Evolutionary conservation across 148 eudicot species (phyloP).

Genomic region (Rhododendron simsii): DNA sequence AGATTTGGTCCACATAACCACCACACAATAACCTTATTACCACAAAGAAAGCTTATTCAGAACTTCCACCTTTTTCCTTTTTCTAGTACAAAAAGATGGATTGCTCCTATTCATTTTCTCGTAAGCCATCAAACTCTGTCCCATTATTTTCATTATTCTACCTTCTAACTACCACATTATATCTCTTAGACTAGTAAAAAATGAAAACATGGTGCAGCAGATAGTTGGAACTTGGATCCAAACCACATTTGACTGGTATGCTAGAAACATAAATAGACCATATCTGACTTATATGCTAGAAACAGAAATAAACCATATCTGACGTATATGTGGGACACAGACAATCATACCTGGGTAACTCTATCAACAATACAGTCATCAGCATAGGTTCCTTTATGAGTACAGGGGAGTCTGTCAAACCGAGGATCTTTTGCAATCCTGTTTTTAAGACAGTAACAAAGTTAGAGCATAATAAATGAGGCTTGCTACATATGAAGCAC

Average conservation of each 20-base stretch:
- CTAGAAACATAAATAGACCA: not conserved
- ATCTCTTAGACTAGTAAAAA: not conserved
- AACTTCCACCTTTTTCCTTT: not conserved
- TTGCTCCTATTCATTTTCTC: not conserved
- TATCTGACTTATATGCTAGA: not conserved
- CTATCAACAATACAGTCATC: constrained; percentile 93
- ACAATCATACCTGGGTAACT: constrained; percentile 74
- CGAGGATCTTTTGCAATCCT: constrained; percentile 99
- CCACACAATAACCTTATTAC: not conserved
- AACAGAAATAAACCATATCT: not conserved
- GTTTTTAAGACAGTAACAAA: constrained; percentile 12
- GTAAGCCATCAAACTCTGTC: not conserved
- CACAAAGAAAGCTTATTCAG: not conserved
- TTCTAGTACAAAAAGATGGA: not conserved
- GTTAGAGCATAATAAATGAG: not conserved
- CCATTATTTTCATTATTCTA: not conserved
- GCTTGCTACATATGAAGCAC: not conserved
- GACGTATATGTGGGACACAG: not conserved
- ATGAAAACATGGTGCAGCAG: not conserved
- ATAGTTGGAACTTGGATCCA: not conserved
- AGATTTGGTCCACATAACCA: not conserved
- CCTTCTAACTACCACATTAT: not conserved
- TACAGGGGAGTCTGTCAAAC: constrained; percentile 91
- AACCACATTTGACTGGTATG: not conserved
- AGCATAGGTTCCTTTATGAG: constrained; percentile 97